Percentiles rank a stretch among this genome's conserved stretches.
Evolutionary conservation across 2,329 filamentous ascomycete genomes (phyloP).

Genomic region (Orbilia javanica): DNA sequence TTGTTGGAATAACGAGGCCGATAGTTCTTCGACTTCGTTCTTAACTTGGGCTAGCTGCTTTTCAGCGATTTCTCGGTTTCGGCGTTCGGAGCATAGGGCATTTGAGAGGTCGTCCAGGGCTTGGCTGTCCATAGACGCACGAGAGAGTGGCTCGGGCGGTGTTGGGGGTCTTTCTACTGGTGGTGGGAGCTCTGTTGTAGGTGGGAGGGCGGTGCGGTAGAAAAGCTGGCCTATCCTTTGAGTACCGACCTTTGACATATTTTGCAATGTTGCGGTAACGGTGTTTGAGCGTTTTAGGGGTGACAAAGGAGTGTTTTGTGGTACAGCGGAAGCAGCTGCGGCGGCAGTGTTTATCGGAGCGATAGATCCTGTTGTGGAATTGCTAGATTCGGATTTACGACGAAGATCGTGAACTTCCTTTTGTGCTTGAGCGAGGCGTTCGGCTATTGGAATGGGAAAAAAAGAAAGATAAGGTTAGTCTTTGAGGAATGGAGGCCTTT

Average conservation of each 20-base stretch:
- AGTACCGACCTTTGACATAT: constrained; percentile 38
- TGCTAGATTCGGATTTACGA: constrained; percentile 46
- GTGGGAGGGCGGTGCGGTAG: constrained; percentile 58
- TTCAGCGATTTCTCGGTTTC: constrained; percentile 77
- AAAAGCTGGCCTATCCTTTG: constrained; percentile 39
- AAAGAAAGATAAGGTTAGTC: constrained; percentile 16
- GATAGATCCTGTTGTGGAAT: constrained; percentile 62
- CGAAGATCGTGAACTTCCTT: constrained; percentile 72
- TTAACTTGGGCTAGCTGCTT: constrained; percentile 75
- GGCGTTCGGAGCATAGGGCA: constrained; percentile 70
- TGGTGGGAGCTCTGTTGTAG: constrained; percentile 62
- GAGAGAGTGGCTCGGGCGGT: constrained; percentile 58
- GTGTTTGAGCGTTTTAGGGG: constrained; percentile 57
- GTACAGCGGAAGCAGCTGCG: constrained; percentile 50
- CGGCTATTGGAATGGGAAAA: constrained; percentile 62
- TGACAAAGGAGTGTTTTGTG: constrained; percentile 1
- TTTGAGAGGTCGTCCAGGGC: constrained; percentile 72
- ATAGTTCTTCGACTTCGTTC: constrained; percentile 82
- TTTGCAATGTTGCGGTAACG: constrained; percentile 59
- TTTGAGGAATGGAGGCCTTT: not conserved
- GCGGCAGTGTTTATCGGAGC: constrained; percentile 62
- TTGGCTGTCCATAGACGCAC: constrained; percentile 65
- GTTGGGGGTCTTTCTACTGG: constrained; percentile 60
- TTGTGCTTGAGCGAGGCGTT: constrained; percentile 79
- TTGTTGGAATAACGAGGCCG: constrained; percentile 80